Evolutionary conservation across 116 monocot species (phyloP).

Genomic region (Cymodocea nodosa): DNA sequence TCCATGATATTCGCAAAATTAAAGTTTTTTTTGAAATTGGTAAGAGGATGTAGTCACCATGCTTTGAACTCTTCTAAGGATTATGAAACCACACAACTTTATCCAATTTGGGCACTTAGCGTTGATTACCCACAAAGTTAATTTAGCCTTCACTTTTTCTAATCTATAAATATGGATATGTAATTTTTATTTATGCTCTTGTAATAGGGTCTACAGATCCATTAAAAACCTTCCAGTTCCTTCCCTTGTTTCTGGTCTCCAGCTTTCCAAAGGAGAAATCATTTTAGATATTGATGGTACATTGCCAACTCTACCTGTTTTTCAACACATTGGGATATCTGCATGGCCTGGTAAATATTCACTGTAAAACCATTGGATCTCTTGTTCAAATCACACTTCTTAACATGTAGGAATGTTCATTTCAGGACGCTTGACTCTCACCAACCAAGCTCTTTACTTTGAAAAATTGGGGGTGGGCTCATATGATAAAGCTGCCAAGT

Average conservation of each 20-base stretch:
- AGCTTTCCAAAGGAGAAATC: constrained; percentile 60
- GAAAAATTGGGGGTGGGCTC: constrained; percentile 66
- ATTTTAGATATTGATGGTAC: constrained; percentile 80
- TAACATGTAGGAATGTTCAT: neutral
- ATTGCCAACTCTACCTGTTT: constrained; percentile 66
- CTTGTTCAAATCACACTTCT: too few species aligned
- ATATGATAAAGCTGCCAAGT: constrained; percentile 58
- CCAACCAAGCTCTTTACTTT: constrained; percentile 82
- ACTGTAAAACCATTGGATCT: neutral
- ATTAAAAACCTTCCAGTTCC: constrained; percentile 28
- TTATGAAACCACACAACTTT: too few species aligned
- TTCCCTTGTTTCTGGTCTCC: constrained; percentile 31
- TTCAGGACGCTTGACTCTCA: constrained; percentile 81
- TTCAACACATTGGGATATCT: constrained; percentile 83
- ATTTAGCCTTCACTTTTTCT: neutral
- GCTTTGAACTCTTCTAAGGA: too few species aligned
- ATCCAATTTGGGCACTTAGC: too few species aligned
- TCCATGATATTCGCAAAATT: too few species aligned
- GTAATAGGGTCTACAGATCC: constrained; percentile 43
- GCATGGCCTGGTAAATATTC: constrained; percentile 80
- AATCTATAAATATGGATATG: neutral
- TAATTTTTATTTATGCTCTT: neutral
- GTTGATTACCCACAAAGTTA: neutral
- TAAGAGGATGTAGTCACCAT: too few species aligned
- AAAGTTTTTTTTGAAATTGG: too few species aligned